Evolutionary conservation across 169 alveolate genomes (phyloP), one percentile per base, ranked within the genome.

Genomic region (Plasmodium coatneyi): DNA sequence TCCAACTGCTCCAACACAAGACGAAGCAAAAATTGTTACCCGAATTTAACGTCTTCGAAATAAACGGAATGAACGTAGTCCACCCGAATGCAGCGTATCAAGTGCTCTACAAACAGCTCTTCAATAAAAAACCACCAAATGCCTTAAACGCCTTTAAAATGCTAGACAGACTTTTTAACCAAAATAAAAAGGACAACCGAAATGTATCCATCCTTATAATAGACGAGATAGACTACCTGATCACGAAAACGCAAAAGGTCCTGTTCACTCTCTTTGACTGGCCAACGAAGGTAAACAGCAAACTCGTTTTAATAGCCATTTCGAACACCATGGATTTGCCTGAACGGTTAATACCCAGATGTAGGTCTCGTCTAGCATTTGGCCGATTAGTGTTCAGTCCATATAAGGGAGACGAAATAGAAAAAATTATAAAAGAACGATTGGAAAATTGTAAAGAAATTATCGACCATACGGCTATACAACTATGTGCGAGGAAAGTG

Each of bases 271-370:
- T 97, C 30, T 97, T 97, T 83, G 97, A 97, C 92, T 96, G 98
- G 98, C 98, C 98, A 22, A 94, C 97, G 4, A 86, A 95, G 83
- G 90, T 89, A 12, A 82, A 84, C n/a, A 94, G 97, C n/a, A 96
- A 96, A 84, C 81, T 97, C n/a, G 90, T 97, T 5, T 93, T 97
- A 46, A 90, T 97, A 54, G 97, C 97, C 83, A 96, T 97, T 46
- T 95, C 97, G 25, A 97, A 97, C 89, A 97, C 98, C 28, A 93
- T 97, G 95, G 98, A 97, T 93, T 84, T 97, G 10, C 98, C 98
- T 6, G 96, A 95, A 56, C 80, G 97, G 39, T 83, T 97, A 95
- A 94, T 94, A 66, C 93, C 98, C 10, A 96, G 97, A 79, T 95
- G 97, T 74, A 95, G 94, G 78, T 93, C 97, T 1, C 92, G 98